Base-by-base conservation (phyloP, 495 filamentous ascomycete genomes). In the Penicillium paradoxum region DNA sequence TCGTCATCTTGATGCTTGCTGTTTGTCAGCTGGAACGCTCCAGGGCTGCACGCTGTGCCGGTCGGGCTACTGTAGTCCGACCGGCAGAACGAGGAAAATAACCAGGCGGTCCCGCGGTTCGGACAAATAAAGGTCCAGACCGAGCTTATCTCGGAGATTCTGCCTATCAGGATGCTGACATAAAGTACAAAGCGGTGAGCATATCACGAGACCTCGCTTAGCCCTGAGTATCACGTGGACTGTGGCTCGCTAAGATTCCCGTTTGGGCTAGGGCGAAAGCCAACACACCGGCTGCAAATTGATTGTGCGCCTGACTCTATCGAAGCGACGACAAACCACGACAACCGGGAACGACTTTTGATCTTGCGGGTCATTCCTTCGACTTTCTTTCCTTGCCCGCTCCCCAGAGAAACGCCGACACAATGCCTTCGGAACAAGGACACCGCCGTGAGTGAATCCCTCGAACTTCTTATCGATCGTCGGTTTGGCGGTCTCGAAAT, bases 361-460 rank as follows among this genome's bases (percentile, higher is more conserved):
- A 75, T 71, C 69, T 71, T 71, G 72, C 73, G 71, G 72, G 72
- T 71, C 71, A 73, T 71, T 72, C 66, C 60, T 68, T 75, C 69
- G 72, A 75, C 72, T 68, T 73, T 64, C 69, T 70, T 72, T 71
- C 66, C 68, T 72, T 69, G 69, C 71, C 72, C 67, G 70, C 68
- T 67, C 65, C 68, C 73, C 71, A 74, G 72, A 71, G 65, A 69
- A 68, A 59, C 66, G 61, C 68, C 65, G 75, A 76, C 84, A 88
- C 80, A 73, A 91, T 91, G 87, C 81, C 84, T 84, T 82, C 84
- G 66, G 86, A 87, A 83, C 75, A 84, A 64, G 87, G 87, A 79
- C 85, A 90, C 81, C 82, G 86, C 81, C 80, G 88, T 90, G 78
- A 88, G 87, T 84, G 54, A 51, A 54, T 54, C 54, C 55, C 58